Percentiles rank a stretch among this genome's conserved stretches.
phyloP scores from a whole-genome alignment of 2,329 filamentous ascomycete genomes.

The Aspergillus sojae region DNA sequence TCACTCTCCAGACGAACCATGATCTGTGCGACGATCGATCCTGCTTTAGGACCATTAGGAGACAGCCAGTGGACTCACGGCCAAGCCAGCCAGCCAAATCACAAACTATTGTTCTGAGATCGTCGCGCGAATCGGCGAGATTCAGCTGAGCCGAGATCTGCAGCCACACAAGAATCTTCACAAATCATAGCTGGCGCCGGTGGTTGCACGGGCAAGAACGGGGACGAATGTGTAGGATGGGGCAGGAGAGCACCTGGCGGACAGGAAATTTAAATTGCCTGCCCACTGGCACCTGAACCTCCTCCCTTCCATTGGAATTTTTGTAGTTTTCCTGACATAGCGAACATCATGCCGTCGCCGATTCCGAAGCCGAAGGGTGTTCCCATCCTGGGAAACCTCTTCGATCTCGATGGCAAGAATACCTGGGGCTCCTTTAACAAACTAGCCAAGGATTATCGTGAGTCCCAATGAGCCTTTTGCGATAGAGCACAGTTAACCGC shows the following conservation, averaged over 20 bases:
- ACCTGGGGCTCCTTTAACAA: slow-evolving; percentile 55
- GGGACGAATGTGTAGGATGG: slow-evolving; percentile 5
- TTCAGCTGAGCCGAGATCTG: slow-evolving; percentile 21
- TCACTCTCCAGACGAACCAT: slow-evolving; percentile 20
- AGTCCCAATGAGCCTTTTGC: slow-evolving; percentile 10
- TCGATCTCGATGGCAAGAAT: slow-evolving; percentile 53
- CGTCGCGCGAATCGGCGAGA: slow-evolving; percentile 15
- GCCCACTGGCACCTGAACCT: neutral
- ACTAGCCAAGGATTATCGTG: slow-evolving; percentile 53
- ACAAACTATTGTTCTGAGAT: neutral
- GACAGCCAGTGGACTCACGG: slow-evolving; percentile 6
- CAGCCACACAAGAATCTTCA: slow-evolving; percentile 16
- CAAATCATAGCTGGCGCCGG: slow-evolving; percentile 2
- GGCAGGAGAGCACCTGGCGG: neutral
- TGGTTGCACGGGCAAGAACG: slow-evolving; percentile 15
- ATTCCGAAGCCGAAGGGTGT: slow-evolving; percentile 56
- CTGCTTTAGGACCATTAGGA: slow-evolving; percentile 16
- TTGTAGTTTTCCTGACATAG: neutral
- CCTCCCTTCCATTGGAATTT: neutral
- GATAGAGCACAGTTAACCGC: neutral
- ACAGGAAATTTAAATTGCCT: slow-evolving; percentile 7
- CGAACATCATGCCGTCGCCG: slow-evolving; percentile 44
- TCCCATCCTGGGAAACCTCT: slow-evolving; percentile 56
- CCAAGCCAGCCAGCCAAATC: neutral
- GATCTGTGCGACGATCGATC: slow-evolving; percentile 27